Evolutionary conservation across 148 eudicot genomes (phyloP).

Genomic region (Pharnaceum exiguum): DNA sequence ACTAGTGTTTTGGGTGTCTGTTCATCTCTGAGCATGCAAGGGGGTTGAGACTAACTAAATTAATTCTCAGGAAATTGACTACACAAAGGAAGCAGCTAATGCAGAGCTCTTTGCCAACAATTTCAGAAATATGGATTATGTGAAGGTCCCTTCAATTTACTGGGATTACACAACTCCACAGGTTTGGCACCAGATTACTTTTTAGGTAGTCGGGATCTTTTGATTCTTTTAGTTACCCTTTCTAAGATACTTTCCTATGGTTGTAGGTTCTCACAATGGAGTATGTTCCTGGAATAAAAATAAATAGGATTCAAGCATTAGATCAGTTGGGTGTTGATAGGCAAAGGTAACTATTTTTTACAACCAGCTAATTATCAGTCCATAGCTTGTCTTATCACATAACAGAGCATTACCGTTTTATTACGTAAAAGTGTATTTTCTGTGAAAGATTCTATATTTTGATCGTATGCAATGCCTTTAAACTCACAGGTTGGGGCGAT

Average conservation of each 20-base stretch:
- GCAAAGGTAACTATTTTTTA: conserved; percentile 46
- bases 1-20: too few relatives aligned
- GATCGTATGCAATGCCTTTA: neutral
- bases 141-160: conserved; percentile 74
- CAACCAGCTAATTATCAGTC: neutral
- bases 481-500: conserved; percentile 71
- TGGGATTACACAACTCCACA: conserved; percentile 99
- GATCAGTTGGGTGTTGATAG: conserved; percentile 98
- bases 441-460: too few relatives aligned
- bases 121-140: conserved; percentile 79
- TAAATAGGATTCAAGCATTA: conserved; percentile 90
- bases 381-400: too few relatives aligned
- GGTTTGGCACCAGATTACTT: conserved; percentile 40
- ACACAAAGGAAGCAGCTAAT: conserved; percentile 97
- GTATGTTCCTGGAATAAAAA: conserved; percentile 98
- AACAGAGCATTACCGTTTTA: too few relatives aligned
- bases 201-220: neutral
- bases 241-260: conserved; percentile 22
- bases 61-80: conserved; percentile 75
- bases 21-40: conserved; percentile 1
- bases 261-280: conserved; percentile 89
- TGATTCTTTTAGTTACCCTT: conserved; percentile 14
- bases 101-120: conserved; percentile 87
- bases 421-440: too few relatives aligned
- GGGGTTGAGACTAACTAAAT: conserved; percentile 4